These are phyloP conservation scores for Mycena crocata DNA, from an alignment of 768 basidiomycete species.

Conservation along the genomic window DNA sequence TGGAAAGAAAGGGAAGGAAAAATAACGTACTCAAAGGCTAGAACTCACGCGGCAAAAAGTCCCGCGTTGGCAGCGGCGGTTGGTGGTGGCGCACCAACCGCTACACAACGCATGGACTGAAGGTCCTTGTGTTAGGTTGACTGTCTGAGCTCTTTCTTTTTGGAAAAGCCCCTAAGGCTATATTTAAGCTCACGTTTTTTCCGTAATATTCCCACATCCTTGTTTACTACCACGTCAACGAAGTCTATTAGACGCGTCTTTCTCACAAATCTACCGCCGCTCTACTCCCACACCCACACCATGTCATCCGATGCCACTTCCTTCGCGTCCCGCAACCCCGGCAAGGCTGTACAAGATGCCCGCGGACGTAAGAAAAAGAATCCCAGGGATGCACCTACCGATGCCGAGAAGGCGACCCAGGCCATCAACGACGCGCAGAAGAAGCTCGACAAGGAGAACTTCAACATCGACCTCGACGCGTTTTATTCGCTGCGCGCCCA, in stretches of 20 bases:
- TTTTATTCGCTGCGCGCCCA: not conserved
- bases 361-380: constrained; percentile 1
- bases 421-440: not conserved
- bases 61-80: not conserved
- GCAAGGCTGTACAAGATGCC: not conserved
- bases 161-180: no score
- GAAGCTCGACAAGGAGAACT: not conserved
- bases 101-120: not conserved
- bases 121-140: not conserved
- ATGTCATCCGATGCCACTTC: not conserved
- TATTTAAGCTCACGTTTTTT: no score
- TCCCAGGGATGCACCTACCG: not conserved
- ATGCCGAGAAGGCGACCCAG: not conserved
- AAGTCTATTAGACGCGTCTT: not conserved
- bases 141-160: no score
- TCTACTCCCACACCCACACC: not conserved
- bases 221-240: not conserved
- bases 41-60: not conserved
- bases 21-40: not conserved
- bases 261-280: not conserved
- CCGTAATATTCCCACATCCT: not conserved
- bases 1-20: not conserved
- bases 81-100: not conserved
- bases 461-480: not conserved
- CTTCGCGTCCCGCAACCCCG: not conserved